Percentiles rank a stretch among this genome's conserved stretches.
Evolutionary conservation across 176 grass and related monocot species (phyloP).

Genomic region (Oryza brachyantha): DNA sequence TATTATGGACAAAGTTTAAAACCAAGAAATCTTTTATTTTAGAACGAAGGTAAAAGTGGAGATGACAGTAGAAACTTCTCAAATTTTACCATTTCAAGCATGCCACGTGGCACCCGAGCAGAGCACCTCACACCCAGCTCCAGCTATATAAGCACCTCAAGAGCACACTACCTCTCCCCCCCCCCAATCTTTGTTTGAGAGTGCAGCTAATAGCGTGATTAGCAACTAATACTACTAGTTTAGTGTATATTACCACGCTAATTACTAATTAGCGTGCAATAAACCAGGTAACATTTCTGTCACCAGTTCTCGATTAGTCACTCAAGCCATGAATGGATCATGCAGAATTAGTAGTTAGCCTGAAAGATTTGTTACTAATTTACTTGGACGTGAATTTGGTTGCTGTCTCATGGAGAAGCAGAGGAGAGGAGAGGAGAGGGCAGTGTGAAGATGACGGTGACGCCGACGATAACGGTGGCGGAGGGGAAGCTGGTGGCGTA

Average conservation of each 20-base stretch:
- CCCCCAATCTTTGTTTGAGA: neutral
- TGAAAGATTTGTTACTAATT: too few species aligned
- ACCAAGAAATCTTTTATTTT: too few species aligned
- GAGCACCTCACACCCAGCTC: neutral
- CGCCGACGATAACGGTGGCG: slow-evolving; percentile 48
- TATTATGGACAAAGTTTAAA: too few species aligned
- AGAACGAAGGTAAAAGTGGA: too few species aligned
- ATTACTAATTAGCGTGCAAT: neutral
- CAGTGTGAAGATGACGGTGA: slow-evolving; percentile 55
- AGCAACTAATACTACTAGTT: neutral
- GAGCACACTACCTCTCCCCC: neutral
- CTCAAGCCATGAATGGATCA: neutral
- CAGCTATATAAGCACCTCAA: slow-evolving; percentile 6
- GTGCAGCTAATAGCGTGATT: neutral
- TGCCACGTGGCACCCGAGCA: neutral
- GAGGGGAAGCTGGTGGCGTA: slow-evolving; percentile 50
- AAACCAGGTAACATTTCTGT: neutral
- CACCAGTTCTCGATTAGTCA: neutral
- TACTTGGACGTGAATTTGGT: neutral
- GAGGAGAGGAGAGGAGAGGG: neutral
- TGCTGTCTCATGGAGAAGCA: neutral
- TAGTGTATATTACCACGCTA: neutral
- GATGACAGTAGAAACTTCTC: neutral
- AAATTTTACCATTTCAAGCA: slow-evolving; percentile 1
- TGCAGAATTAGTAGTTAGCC: too few species aligned